Evolutionary conservation across 129 eudicot species (phyloP).

Genomic region (Glebionis coronaria): DNA sequence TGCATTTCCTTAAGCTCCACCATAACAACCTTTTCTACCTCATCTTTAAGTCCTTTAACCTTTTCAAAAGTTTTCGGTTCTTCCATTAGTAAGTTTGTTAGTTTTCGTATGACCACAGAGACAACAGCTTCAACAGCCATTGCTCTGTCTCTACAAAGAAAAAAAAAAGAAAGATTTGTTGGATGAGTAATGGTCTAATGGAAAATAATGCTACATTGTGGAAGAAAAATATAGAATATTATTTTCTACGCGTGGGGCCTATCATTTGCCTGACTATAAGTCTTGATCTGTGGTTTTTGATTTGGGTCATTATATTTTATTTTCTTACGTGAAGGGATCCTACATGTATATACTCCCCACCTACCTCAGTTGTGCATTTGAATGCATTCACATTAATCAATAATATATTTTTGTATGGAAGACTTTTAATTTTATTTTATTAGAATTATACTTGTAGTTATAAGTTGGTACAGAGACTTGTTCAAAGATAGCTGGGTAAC

Average conservation of each 20-base stretch:
- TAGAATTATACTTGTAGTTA: too few relatives aligned
- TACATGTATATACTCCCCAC: not conserved
- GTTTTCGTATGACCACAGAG: conserved; percentile 22
- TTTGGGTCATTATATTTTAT: conserved; percentile 16
- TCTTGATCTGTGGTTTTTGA: not conserved
- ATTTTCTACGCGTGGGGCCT: not conserved
- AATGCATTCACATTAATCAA: not conserved
- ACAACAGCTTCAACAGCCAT: conserved; percentile 33
- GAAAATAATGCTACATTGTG: too few relatives aligned
- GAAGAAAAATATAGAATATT: not conserved
- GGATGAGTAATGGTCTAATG: not conserved
- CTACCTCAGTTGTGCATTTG: not conserved
- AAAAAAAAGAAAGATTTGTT: not conserved
- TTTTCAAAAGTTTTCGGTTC: conserved; percentile 17
- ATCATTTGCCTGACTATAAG: not conserved
- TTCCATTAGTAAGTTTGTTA: conserved; percentile 20
- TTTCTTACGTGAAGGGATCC: too few relatives aligned
- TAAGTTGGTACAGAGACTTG: too few relatives aligned
- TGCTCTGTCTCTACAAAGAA: not conserved
- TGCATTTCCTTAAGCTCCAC: conserved; percentile 13
- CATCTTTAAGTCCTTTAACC: conserved; percentile 16
- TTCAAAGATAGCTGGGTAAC: too few relatives aligned
- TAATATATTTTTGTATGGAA: too few relatives aligned
- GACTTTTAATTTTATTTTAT: too few relatives aligned
- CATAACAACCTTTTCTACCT: conserved; percentile 19